A percentile compares a stretch with the other conserved stretches of the same genome.
Conservation (phyloP, 1,284 basidiomycete species). For the Fomitopsis palustris region DNA sequence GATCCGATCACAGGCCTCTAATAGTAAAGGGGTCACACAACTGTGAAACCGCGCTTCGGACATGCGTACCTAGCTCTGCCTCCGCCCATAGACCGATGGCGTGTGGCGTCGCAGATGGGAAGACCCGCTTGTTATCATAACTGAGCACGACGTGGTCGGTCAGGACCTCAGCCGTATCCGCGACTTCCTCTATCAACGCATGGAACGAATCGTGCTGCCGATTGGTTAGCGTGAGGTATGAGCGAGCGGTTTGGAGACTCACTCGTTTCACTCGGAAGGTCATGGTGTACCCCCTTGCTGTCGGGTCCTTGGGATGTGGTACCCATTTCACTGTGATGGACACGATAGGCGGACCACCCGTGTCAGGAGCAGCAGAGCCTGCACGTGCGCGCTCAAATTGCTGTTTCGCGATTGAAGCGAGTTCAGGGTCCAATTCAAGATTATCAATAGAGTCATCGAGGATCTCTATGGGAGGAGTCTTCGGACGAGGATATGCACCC, state of each 20-base stretch:
- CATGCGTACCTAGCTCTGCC: constrained; percentile 55
- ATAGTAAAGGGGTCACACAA: not conserved
- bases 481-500: constrained; percentile 34
- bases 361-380: constrained; percentile 12
- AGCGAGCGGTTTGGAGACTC: constrained; percentile 13
- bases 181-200: constrained; percentile 55
- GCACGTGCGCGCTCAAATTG: constrained; percentile 21
- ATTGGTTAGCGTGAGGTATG: not conserved
- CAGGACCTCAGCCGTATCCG: constrained; percentile 53
- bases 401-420: constrained; percentile 48
- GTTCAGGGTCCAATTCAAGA: constrained; percentile 55
- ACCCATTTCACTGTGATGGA: constrained; percentile 56
- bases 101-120: constrained; percentile 61
- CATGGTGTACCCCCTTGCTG: constrained; percentile 39
- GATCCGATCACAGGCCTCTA: constrained; percentile 61
- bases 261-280: constrained; percentile 57
- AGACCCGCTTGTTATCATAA: constrained; percentile 57
- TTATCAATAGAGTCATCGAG: constrained; percentile 48
- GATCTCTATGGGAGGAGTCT: constrained; percentile 37
- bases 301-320: constrained; percentile 52
- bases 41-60: not conserved
- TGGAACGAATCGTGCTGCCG: constrained; percentile 59
- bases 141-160: constrained; percentile 51
- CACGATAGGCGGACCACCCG: constrained; percentile 39
- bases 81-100: constrained; percentile 64